Base-by-base conservation (phyloP, 805 yeast species). In the Candida mattraensis region DNA sequence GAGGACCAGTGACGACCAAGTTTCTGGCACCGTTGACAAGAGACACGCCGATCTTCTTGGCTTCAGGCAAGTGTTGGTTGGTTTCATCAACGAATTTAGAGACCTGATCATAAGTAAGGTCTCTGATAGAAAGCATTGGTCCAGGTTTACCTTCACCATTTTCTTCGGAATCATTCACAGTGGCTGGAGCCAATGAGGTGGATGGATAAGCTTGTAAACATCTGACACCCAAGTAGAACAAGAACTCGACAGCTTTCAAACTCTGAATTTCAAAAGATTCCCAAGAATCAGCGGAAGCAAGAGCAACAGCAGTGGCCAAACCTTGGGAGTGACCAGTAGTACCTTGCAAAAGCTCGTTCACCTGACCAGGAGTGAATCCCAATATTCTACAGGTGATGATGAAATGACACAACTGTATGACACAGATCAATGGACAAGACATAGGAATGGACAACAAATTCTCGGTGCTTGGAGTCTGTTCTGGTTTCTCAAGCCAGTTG, bases 101-200 rank as follows among this genome's bases (percentile, higher is more conserved):
- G 39, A 91, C 93, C 66, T 87, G 89, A 27, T 76, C 80, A 50
- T 73, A 69, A 14, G 94, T 76, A 57, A 93, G 74, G 62, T 89
- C 96, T 63, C 96, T 81, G 44, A 93, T 76, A 8, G 97, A 84
- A 61, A 93, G 77, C 99, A 93, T 93, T 50, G 99, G 99, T 48
- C 95, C 83, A 45, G 99, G 99, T 53, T 77, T 73, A 53, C 99
- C 99, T 70, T 93, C 99, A 53, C 91, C 91, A 59, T 87, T 82
- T 55, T 87, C 94, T 59, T 83, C 78, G 17, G 95, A 83, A 65
- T 93, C 99, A 61, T 87, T 87, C 51, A 89, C 77, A 63, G 86
- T 85, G 15, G 94, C 76, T 40, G 99, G 99, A 26, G 99, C 88
- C 59, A 93, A 74, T 24, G 95, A 84, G 30, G 98, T 93, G 56